Percentiles rank a stretch among this genome's conserved stretches.
Evolutionary conservation across 1,284 basidiomycete species (phyloP).

Genomic region (Sporisorium exsertum): DNA sequence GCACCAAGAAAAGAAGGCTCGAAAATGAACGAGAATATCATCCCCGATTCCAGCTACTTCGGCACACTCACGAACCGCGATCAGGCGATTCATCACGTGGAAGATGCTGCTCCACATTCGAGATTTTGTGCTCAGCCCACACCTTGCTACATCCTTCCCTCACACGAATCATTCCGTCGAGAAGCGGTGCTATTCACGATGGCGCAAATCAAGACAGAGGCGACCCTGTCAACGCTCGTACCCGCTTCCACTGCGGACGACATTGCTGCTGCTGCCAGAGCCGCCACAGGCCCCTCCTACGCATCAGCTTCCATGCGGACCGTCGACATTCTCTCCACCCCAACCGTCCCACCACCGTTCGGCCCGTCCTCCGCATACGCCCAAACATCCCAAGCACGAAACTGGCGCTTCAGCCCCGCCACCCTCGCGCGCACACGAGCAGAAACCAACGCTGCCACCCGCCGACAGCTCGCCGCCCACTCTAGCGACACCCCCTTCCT

Average conservation of each 20-base stretch:
- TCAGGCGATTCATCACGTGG: neutral
- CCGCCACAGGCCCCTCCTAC: slow-evolving; percentile 16
- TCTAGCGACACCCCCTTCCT: slow-evolving; percentile 75
- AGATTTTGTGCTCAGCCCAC: slow-evolving; percentile 3
- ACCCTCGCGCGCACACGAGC: slow-evolving; percentile 28
- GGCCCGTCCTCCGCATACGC: slow-evolving; percentile 50
- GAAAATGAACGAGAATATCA: neutral
- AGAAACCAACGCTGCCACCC: slow-evolving; percentile 29
- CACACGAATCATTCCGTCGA: neutral
- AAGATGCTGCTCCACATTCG: slow-evolving; percentile 1
- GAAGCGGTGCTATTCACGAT: neutral
- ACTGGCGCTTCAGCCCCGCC: slow-evolving; percentile 57
- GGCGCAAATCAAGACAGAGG: slow-evolving; percentile 11
- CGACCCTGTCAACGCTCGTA: neutral
- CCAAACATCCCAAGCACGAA: slow-evolving; percentile 61
- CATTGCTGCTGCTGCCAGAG: too few relatives aligned
- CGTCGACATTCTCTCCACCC: slow-evolving; percentile 31
- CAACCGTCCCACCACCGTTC: slow-evolving; percentile 39
- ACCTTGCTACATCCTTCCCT: neutral
- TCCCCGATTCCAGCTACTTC: neutral
- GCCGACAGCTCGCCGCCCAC: slow-evolving; percentile 12
- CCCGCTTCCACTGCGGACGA: neutral
- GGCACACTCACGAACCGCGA: neutral
- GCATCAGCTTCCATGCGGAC: slow-evolving; percentile 25
- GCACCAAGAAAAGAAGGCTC: slow-evolving; percentile 6